Evolutionary conservation across 306 rosid genomes (phyloP), one percentile per base, ranked within the genome.

Genomic region (Corylus americana): DNA sequence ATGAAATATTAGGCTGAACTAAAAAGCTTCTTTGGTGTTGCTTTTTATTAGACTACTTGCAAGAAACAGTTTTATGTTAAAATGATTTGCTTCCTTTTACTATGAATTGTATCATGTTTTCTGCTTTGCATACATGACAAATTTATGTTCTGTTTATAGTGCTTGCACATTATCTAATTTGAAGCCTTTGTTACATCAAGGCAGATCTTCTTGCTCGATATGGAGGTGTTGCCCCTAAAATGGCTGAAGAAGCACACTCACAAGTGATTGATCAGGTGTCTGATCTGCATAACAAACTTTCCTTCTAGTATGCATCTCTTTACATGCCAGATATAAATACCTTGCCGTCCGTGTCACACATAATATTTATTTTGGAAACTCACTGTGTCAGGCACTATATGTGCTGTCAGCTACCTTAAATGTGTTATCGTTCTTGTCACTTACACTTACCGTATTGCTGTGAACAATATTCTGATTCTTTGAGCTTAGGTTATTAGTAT

Each of bases 171-270:
- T 55, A 35, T 76, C 85, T 84, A 67, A 78, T 55, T 82, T 70
- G 39, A 27, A 69, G 55, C 76, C 57, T 88, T 88, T 42, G 70
- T 78, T 76, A 29, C 55, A 49, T 86, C 74, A 89, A 95, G 98
- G 98, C 92, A 75, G 97, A 92, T 47, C 86, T 95, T 89, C 98
- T 95, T 67, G 93, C 79, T 42, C 90, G 78, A 79, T 92, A 89
- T 83, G 98, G 98, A 71, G 98, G 98, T 20, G 98, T 95, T 85
- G 96, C 98, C 77, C 98, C 98, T 8, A 91, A 95, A 90, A 92
- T 91, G 98, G 98, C 98, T 55, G 97, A 91, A 89, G 98, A 90
- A 87, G 98, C 98, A 42, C 98, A 95, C 73, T 80, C 88, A 0
- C 94, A 88, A 88, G 98, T 82, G 82, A 92, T 95, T 73, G 94